phyloP scores from a whole-genome alignment of 2,329 filamentous ascomycete species.

The Sarocladiaceae sp. region DNA sequence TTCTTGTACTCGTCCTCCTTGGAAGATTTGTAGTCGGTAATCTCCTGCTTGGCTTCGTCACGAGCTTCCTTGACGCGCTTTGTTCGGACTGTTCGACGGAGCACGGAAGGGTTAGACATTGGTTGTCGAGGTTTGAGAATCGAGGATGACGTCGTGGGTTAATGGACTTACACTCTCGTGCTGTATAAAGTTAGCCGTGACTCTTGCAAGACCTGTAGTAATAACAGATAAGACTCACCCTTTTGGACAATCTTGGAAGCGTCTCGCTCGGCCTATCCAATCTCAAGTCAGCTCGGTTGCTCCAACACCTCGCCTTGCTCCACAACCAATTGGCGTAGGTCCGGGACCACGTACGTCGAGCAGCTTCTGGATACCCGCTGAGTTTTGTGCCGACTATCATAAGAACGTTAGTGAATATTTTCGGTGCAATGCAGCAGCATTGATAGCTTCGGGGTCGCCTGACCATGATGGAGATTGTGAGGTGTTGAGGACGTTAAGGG shows the following conservation, averaged over 20 bases:
- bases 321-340: neutral
- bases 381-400: constrained; percentile 90
- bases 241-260: constrained; percentile 99
- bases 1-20: constrained; percentile 96
- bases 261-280: constrained; percentile 84
- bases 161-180: constrained; percentile 76
- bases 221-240: too few species aligned
- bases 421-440: neutral
- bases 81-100: constrained; percentile 56
- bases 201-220: too few species aligned
- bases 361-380: constrained; percentile 94
- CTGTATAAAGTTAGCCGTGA: constrained; percentile 38
- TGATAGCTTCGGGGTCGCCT: neutral
- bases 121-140: neutral
- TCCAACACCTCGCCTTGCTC: neutral
- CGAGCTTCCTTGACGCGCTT: constrained; percentile 97
- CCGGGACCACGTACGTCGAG: constrained; percentile 71
- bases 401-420: neutral
- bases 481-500: neutral
- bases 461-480: constrained; percentile 5
- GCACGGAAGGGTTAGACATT: constrained; percentile 15
- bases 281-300: neutral
- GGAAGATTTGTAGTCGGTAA: constrained; percentile 81
- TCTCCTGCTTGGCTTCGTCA: constrained; percentile 95
- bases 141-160: neutral